Conservation (phyloP, 2,329 filamentous ascomycete species). For the Aureobasidium mangrovei region DNA sequence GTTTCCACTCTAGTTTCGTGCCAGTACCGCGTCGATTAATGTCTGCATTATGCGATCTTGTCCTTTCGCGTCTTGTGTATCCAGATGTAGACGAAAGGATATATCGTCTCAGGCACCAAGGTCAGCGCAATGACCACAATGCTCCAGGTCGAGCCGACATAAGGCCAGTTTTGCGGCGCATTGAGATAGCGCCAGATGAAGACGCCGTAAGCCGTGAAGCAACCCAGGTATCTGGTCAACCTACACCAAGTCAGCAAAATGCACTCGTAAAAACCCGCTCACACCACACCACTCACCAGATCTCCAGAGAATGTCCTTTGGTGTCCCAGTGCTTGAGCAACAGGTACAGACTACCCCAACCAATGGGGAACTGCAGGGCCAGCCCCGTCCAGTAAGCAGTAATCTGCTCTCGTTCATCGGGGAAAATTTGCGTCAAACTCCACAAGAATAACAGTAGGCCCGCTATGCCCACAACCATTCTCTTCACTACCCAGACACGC, state of each 20-base stretch:
- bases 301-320: conserved; percentile 33
- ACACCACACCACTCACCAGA: conserved; percentile 25
- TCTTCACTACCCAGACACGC: conserved; percentile 20
- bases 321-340: conserved; percentile 27
- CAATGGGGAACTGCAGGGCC: conserved; percentile 31
- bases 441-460: conserved; percentile 26
- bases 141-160: conserved; percentile 30
- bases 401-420: conserved; percentile 33
- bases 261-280: neutral
- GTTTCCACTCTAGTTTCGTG: too few species aligned
- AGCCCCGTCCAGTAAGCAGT: conserved; percentile 34
- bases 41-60: too few species aligned
- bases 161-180: conserved; percentile 31
- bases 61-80: conserved; percentile 15
- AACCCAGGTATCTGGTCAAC: conserved; percentile 33
- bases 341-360: conserved; percentile 27
- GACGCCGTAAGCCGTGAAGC: conserved; percentile 30
- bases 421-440: conserved; percentile 23
- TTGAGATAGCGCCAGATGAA: conserved; percentile 34
- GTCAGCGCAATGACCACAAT: conserved; percentile 29
- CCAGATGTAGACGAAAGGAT: conserved; percentile 33
- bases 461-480: conserved; percentile 24
- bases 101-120: conserved; percentile 31
- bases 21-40: too few species aligned
- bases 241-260: conserved; percentile 16